Percentiles rank a stretch among this genome's conserved stretches.
These are phyloP conservation scores for Claviceps maximensis DNA, from an alignment of 2,329 filamentous ascomycete species.

Conservation along the genomic window DNA sequence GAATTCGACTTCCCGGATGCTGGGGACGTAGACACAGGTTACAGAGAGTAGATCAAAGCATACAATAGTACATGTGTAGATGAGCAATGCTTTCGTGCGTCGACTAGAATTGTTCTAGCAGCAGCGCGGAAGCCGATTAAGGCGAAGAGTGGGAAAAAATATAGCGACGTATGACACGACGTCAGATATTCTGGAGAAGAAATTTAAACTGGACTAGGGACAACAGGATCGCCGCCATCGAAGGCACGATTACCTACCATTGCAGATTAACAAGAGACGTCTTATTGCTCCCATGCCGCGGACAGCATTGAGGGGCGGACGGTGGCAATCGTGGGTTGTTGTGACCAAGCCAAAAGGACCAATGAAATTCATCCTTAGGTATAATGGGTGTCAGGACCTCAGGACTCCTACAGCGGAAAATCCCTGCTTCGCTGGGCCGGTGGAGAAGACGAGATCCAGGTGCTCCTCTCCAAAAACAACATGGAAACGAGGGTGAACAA, in stretches of 20 bases:
- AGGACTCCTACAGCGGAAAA: conserved; percentile 3
- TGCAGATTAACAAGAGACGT: not conserved
- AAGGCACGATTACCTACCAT: not conserved
- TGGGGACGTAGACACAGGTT: not conserved
- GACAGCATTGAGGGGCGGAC: not conserved
- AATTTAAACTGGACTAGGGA: not conserved
- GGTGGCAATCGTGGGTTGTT: conserved; percentile 5
- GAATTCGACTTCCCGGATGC: not conserved
- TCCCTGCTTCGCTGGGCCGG: conserved; percentile 2
- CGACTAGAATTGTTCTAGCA: not conserved
- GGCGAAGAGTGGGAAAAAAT: not conserved
- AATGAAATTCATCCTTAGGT: conserved; percentile 2
- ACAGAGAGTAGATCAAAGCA: not conserved
- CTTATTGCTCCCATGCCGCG: not conserved
- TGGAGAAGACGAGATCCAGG: not conserved
- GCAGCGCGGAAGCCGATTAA: not conserved
- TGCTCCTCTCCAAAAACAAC: not conserved
- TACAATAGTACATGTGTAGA: not conserved
- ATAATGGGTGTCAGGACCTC: conserved; percentile 4
- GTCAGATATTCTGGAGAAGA: not conserved
- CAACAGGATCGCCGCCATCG: not conserved
- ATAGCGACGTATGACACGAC: not conserved
- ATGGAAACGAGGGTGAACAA: not conserved
- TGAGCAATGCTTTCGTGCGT: not conserved
- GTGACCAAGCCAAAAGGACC: conserved; percentile 1